A percentile compares a stretch with the other conserved stretches of the same genome.
Conservation (phyloP, 2,329 filamentous ascomycete genomes). For the Dryadomyces sulphureus region DNA sequence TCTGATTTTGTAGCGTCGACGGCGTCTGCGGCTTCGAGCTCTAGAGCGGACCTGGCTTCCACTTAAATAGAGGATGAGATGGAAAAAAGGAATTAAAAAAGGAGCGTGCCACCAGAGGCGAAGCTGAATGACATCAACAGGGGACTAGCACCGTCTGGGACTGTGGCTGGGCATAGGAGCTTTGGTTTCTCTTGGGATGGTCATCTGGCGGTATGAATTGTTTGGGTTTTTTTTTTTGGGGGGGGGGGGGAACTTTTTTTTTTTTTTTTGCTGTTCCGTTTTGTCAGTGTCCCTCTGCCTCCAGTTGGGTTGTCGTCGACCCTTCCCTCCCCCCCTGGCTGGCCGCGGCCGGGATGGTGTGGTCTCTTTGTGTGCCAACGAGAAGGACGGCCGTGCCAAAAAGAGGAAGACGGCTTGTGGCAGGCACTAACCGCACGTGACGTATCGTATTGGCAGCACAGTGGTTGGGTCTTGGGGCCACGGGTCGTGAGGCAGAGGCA, state of each 20-base stretch:
- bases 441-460: background rate
- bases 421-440: background rate
- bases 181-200: background rate
- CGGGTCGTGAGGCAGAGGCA: background rate
- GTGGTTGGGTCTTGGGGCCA: background rate
- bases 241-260: no score
- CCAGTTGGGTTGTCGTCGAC: background rate
- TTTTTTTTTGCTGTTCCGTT: background rate
- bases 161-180: background rate
- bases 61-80: background rate
- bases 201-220: background rate
- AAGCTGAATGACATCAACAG: background rate
- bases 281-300: background rate
- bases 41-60: background rate
- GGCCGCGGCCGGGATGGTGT: background rate
- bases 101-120: background rate
- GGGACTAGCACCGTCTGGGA: background rate
- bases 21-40: no score
- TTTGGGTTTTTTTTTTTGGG: background rate
- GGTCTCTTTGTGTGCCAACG: no score
- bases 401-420: background rate
- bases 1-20: slow-evolving; percentile 4
- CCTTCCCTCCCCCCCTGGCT: background rate
- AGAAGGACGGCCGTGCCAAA: no score
- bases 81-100: background rate